These are phyloP conservation scores for Mycena kentingensis DNA, from an alignment of 768 basidiomycete genomes.

Conservation along the genomic window DNA sequence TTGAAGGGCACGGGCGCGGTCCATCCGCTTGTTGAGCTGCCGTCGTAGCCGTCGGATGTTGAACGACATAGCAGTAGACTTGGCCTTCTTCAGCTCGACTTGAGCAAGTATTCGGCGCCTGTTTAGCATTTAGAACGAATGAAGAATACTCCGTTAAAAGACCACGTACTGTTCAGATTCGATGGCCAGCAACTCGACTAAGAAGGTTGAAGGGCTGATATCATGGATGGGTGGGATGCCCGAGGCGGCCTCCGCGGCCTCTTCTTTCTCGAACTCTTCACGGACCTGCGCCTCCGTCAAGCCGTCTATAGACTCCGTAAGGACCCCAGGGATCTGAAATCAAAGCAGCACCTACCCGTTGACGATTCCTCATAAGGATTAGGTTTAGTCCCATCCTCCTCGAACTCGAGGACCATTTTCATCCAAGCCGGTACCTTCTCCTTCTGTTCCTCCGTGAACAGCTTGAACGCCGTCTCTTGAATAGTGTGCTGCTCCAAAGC, in stretches of 20 bases:
- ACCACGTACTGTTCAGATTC: slow-evolving; percentile 13
- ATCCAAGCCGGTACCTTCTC: not conserved
- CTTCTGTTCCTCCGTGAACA: not conserved
- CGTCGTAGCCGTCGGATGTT: not conserved
- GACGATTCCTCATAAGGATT: not conserved
- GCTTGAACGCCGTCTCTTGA: slow-evolving; percentile 2
- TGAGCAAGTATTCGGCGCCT: slow-evolving; percentile 5
- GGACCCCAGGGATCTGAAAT: not conserved
- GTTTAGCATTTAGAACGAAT: not conserved
- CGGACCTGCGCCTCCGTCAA: slow-evolving; percentile 5
- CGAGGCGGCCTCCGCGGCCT: not conserved
- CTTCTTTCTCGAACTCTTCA: not conserved
- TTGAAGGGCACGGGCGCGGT: slow-evolving; percentile 3
- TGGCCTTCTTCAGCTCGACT: slow-evolving; percentile 7
- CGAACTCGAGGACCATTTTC: slow-evolving; percentile 4
- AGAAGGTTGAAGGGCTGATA: not conserved
- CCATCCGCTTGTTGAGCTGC: not conserved
- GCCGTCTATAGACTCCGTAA: too few relatives aligned
- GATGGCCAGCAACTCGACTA: not conserved
- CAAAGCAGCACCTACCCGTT: not conserved
- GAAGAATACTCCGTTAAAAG: not conserved
- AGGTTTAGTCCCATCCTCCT: not conserved
- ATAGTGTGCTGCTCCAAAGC: not conserved
- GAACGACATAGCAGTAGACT: not conserved
- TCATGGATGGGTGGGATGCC: slow-evolving; percentile 1